These are phyloP conservation scores for Phytophthora cajani DNA, from an alignment of 352 stramenopile genomes.

Conservation along the genomic window DNA sequence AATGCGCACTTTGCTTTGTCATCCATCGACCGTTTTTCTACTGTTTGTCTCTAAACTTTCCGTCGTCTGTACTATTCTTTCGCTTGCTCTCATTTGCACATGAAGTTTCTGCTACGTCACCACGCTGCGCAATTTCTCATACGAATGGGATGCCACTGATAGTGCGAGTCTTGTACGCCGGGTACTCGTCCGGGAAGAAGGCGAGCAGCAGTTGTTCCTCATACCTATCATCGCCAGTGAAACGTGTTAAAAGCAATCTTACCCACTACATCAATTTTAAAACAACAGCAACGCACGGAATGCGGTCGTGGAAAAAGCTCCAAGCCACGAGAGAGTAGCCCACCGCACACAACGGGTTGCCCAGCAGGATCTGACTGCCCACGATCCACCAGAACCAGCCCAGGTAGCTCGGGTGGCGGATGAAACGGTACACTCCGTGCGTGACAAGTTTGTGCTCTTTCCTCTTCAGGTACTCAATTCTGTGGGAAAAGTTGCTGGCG, in stretches of 20 bases:
- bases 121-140: slow-evolving; percentile 22
- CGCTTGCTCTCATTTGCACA: slow-evolving; percentile 1
- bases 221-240: slow-evolving; percentile 53
- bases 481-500: slow-evolving; percentile 95
- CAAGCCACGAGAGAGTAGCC: slow-evolving; percentile 91
- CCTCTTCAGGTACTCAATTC: slow-evolving; percentile 94
- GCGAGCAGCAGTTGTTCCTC: slow-evolving; percentile 92
- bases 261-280: slow-evolving; percentile 1
- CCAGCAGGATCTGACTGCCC: slow-evolving; percentile 94
- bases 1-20: not conserved
- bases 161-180: slow-evolving; percentile 85
- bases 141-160: slow-evolving; percentile 95
- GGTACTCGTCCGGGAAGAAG: slow-evolving; percentile 95
- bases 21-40: not conserved
- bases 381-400: slow-evolving; percentile 98
- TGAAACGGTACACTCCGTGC: slow-evolving; percentile 90
- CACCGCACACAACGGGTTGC: slow-evolving; percentile 89
- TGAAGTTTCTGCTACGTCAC: slow-evolving; percentile 5
- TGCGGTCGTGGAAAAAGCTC: slow-evolving; percentile 95
- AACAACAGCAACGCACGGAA: slow-evolving; percentile 72
- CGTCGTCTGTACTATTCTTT: slow-evolving; percentile 3
- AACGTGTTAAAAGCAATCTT: slow-evolving; percentile 1
- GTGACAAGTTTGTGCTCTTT: slow-evolving; percentile 95
- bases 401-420: slow-evolving; percentile 96
- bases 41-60: slow-evolving; percentile 16